A percentile compares a stretch with the other conserved stretches of the same genome.
These are phyloP conservation scores for Phaeomoniella chlamydospora DNA, from an alignment of 2,329 filamentous ascomycete genomes.

Conservation along the genomic window DNA sequence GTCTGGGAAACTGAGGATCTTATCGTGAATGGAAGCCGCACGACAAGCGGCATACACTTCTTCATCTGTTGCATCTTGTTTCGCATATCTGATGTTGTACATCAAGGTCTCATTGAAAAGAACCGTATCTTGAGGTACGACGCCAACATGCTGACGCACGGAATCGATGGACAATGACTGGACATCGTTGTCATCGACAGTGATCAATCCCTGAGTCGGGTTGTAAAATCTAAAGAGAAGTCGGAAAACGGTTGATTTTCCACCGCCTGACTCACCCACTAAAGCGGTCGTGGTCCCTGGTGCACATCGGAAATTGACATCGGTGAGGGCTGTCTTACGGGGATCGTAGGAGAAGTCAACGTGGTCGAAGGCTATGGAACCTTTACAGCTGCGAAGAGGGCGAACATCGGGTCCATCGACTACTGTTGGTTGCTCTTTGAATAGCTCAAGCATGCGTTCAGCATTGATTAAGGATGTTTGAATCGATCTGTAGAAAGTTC, in stretches of 20 bases:
- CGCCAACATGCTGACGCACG: conserved; percentile 79
- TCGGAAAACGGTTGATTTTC: conserved; percentile 92
- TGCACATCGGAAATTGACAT: conserved; percentile 69
- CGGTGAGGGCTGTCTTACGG: conserved; percentile 69
- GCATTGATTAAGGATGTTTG: conserved; percentile 97
- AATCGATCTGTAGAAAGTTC: conserved; percentile 89
- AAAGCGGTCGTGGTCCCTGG: conserved; percentile 92
- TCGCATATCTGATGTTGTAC: conserved; percentile 89
- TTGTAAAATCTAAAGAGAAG: conserved; percentile 97
- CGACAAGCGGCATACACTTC: conserved; percentile 70
- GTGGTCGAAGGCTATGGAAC: conserved; percentile 74
- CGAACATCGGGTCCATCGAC: conserved; percentile 57
- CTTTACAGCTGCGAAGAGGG: conserved; percentile 53
- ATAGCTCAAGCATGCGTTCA: conserved; percentile 84
- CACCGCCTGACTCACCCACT: conserved; percentile 90
- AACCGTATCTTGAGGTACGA: conserved; percentile 92
- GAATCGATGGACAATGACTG: conserved; percentile 84
- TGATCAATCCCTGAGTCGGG: conserved; percentile 61
- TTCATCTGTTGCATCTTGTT: conserved; percentile 64
- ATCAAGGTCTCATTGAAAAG: conserved; percentile 89
- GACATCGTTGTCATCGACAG: conserved; percentile 73
- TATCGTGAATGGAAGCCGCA: conserved; percentile 83
- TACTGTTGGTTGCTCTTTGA: conserved; percentile 90
- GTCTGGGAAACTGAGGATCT: conserved; percentile 78
- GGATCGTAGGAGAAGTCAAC: conserved; percentile 85